Evolutionary conservation across 192 early-diverging fungal genomes (phyloP).

Genomic region (Mortierella alpina): DNA sequence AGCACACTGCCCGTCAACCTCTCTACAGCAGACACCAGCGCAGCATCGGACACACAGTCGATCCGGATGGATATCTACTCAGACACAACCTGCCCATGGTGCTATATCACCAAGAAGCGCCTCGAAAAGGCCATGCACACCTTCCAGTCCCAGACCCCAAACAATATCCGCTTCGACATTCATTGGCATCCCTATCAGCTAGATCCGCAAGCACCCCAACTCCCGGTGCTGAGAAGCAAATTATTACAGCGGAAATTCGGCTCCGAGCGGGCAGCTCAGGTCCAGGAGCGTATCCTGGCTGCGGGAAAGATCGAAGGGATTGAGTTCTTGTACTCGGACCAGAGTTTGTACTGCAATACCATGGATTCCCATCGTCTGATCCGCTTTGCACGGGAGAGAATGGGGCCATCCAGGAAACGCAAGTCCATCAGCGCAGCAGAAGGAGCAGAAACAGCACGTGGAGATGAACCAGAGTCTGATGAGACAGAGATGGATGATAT

Average conservation of each 20-base stretch:
- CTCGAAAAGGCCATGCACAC: constrained; percentile 10
- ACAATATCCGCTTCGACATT: constrained; percentile 21
- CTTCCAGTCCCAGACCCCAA: neutral
- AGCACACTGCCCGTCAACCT: no score
- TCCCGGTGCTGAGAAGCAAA: neutral
- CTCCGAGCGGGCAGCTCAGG: neutral
- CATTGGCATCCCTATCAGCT: constrained; percentile 31
- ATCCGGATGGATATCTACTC: constrained; percentile 31
- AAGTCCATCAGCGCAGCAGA: neutral
- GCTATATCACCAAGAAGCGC: constrained; percentile 22
- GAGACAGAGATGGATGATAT: constrained; percentile 11
- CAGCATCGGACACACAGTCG: neutral
- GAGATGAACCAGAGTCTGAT: neutral
- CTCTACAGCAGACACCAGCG: neutral
- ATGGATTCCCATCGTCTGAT: constrained; percentile 23
- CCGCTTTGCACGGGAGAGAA: constrained; percentile 13
- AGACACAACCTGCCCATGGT: constrained; percentile 28
- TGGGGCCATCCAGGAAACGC: neutral
- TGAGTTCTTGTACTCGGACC: constrained; percentile 1
- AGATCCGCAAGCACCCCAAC: constrained; percentile 12
- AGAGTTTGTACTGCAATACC: constrained; percentile 18
- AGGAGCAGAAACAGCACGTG: neutral
- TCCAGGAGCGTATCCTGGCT: constrained; percentile 2
- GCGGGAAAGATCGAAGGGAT: constrained; percentile 21
- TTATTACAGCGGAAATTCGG: constrained; percentile 22